A percentile compares a stretch with the other conserved stretches of the same genome.
These are phyloP conservation scores for Lomentospora prolificans DNA, from an alignment of 2,329 filamentous ascomycete species.

Conservation along the genomic window DNA sequence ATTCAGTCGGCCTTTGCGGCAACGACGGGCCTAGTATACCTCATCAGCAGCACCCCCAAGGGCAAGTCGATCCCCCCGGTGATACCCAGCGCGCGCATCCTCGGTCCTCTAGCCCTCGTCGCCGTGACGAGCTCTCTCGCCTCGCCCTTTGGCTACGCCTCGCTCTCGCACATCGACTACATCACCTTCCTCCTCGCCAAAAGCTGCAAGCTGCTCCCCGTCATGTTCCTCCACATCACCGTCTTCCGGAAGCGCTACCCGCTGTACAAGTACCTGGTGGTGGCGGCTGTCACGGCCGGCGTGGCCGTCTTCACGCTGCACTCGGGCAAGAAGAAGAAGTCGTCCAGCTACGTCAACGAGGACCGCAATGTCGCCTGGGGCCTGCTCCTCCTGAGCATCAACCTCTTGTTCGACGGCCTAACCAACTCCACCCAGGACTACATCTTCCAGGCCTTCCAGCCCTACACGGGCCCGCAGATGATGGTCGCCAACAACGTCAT, in stretches of 20 bases:
- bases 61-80: constrained; percentile 44
- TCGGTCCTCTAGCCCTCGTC: constrained; percentile 72
- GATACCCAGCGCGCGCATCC: constrained; percentile 66
- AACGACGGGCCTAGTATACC: constrained; percentile 71
- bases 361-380: constrained; percentile 64
- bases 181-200: constrained; percentile 96
- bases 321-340: constrained; percentile 45
- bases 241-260: constrained; percentile 85
- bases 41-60: constrained; percentile 50
- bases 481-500: constrained; percentile 97
- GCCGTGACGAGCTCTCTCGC: constrained; percentile 81
- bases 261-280: constrained; percentile 92
- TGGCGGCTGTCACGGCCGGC: constrained; percentile 79
- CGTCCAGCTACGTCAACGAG: constrained; percentile 27
- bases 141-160: constrained; percentile 91
- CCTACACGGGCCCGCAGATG: constrained; percentile 92
- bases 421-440: constrained; percentile 97
- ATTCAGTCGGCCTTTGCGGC: constrained; percentile 88
- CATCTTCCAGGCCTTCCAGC: constrained; percentile 71
- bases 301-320: constrained; percentile 95
- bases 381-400: constrained; percentile 72
- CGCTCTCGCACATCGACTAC: constrained; percentile 89
- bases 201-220: constrained; percentile 95
- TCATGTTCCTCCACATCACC: constrained; percentile 93
- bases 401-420: constrained; percentile 88